Evolutionary conservation across 192 early-diverging fungal species (phyloP).

Genomic region (Gamsiella multidivaricata): DNA sequence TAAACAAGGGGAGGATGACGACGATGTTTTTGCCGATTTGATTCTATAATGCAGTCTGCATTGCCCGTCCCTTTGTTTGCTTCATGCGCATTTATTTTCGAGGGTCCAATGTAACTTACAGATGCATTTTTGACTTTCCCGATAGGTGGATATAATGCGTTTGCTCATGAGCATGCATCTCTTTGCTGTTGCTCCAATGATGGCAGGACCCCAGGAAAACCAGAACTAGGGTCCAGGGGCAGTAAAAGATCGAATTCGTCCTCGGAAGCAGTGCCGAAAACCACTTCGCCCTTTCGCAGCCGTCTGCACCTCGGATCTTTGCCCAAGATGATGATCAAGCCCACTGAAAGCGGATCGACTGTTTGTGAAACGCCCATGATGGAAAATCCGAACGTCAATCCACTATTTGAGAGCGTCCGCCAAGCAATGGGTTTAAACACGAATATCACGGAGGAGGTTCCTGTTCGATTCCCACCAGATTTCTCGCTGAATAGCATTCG

Average conservation of each 20-base stretch:
- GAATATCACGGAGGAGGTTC: slow-evolving; percentile 65
- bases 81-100: too few species aligned
- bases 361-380: slow-evolving; percentile 62
- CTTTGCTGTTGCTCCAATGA: slow-evolving; percentile 33
- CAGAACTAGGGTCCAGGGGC: neutral
- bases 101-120: too few species aligned
- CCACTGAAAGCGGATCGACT: slow-evolving; percentile 36
- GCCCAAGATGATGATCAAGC: slow-evolving; percentile 27
- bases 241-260: neutral
- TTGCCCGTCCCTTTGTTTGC: too few species aligned
- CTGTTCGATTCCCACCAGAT: slow-evolving; percentile 59
- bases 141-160: slow-evolving; percentile 63
- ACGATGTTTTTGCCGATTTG: too few species aligned
- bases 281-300: slow-evolving; percentile 7
- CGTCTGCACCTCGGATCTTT: slow-evolving; percentile 37
- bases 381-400: slow-evolving; percentile 65
- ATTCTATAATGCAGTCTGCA: too few species aligned
- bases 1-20: too few species aligned
- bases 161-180: slow-evolving; percentile 35
- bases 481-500: slow-evolving; percentile 39
- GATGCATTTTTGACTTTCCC: neutral
- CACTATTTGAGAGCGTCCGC: slow-evolving; percentile 69
- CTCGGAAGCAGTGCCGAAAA: neutral
- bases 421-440: slow-evolving; percentile 66
- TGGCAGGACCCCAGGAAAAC: neutral